Evolutionary conservation across 805 yeast genomes (phyloP).

Genomic region (Barnettozyma sp.): DNA sequence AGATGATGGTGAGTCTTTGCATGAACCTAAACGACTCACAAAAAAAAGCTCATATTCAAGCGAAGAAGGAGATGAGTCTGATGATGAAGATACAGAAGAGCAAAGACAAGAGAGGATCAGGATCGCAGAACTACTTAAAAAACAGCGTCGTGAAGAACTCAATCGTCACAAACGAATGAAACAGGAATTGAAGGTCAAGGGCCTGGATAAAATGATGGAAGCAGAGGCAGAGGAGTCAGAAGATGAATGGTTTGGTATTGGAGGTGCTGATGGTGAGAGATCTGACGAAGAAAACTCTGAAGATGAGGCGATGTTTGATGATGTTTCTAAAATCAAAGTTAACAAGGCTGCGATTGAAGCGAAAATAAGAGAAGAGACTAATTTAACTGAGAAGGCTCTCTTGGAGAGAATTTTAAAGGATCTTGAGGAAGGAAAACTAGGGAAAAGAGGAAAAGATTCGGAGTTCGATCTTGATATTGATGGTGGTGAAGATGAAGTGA

Average conservation of each 20-base stretch:
- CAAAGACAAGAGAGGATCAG: constrained; percentile 16
- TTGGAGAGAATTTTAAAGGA: constrained; percentile 65
- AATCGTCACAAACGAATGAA: constrained; percentile 28
- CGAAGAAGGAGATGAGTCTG: constrained; percentile 20
- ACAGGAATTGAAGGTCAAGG: constrained; percentile 49
- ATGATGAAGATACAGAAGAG: constrained; percentile 20
- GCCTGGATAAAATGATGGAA: constrained; percentile 56
- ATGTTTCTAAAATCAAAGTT: constrained; percentile 48
- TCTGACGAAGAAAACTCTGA: constrained; percentile 57
- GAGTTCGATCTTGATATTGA: constrained; percentile 58
- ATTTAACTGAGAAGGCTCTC: constrained; percentile 53
- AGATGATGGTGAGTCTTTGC: not conserved
- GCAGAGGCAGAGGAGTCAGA: constrained; percentile 86
- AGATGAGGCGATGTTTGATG: constrained; percentile 74
- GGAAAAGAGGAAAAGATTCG: constrained; percentile 47
- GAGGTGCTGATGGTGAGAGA: constrained; percentile 59
- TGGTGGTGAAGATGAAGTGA: constrained; percentile 66
- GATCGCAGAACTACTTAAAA: constrained; percentile 17
- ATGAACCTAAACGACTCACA: constrained; percentile 9
- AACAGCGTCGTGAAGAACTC: constrained; percentile 22
- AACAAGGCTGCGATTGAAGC: constrained; percentile 53
- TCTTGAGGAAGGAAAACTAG: constrained; percentile 63
- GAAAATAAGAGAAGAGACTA: constrained; percentile 52
- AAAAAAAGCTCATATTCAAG: constrained; percentile 8
- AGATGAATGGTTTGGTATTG: constrained; percentile 80